phyloP scores from a whole-genome alignment of 345 rosid genomes.

The Citrus australasica region DNA sequence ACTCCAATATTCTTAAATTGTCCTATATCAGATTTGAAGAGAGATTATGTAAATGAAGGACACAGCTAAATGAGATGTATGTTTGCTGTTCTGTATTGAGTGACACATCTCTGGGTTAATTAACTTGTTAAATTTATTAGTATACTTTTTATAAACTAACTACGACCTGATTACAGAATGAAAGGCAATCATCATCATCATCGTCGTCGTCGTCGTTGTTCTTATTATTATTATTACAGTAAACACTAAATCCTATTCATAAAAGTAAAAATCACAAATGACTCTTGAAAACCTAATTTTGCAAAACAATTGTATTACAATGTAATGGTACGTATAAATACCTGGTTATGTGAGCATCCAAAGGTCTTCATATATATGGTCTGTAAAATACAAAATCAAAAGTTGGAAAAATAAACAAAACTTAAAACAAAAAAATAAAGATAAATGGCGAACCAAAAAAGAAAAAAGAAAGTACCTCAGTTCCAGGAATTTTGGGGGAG shows the following conservation, averaged over 20 bases:
- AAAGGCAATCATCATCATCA: not conserved
- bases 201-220: too few relatives aligned
- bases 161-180: not conserved
- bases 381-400: slow-evolving; percentile 31
- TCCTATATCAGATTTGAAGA: not conserved
- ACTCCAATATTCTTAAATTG: not conserved
- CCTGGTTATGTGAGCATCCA: slow-evolving; percentile 97
- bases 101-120: not conserved
- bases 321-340: slow-evolving; percentile 1
- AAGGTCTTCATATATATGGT: slow-evolving; percentile 81
- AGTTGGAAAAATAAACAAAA: not conserved
- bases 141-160: not conserved
- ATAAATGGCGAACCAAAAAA: slow-evolving; percentile 6
- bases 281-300: not conserved
- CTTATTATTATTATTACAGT: too few relatives aligned
- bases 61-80: not conserved
- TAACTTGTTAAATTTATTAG: not conserved
- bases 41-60: not conserved
- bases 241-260: too few relatives aligned
- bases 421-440: not conserved
- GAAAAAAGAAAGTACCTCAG: slow-evolving; percentile 50
- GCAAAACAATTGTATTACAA: not conserved
- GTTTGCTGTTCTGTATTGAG: too few relatives aligned
- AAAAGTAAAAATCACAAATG: not conserved
- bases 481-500: slow-evolving; percentile 63